Percentiles rank a stretch among this genome's conserved stretches.
These are phyloP conservation scores for Penicillium arizonense DNA, from an alignment of 495 filamentous ascomycete species.

Conservation along the genomic window DNA sequence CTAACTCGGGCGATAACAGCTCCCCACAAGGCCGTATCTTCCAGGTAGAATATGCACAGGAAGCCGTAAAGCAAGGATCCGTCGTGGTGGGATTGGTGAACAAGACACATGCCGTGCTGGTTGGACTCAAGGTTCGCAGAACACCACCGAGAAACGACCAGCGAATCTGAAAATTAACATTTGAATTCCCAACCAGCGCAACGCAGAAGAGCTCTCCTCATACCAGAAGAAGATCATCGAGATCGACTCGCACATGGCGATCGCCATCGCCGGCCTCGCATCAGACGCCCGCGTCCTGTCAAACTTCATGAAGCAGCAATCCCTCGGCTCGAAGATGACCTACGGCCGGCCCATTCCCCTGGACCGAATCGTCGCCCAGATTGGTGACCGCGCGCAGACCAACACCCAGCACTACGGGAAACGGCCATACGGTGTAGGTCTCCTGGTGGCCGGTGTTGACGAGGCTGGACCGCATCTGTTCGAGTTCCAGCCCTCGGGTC, in stretches of 20 bases:
- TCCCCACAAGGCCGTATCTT: slow-evolving; percentile 99
- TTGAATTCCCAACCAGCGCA: slow-evolving; percentile 60
- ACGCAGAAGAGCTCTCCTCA: slow-evolving; percentile 98
- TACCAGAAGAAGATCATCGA: slow-evolving; percentile 99
- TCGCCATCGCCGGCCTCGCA: slow-evolving; percentile 94
- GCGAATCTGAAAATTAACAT: slow-evolving; percentile 4
- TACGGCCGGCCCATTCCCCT: slow-evolving; percentile 91
- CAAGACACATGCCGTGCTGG: slow-evolving; percentile 96
- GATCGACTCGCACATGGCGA: slow-evolving; percentile 91
- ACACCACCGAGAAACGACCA: not conserved
- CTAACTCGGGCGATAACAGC: slow-evolving; percentile 48
- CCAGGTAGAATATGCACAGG: slow-evolving; percentile 97
- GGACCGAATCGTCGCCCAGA: slow-evolving; percentile 80
- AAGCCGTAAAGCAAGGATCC: slow-evolving; percentile 98
- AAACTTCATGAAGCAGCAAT: slow-evolving; percentile 99
- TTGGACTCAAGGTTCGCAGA: slow-evolving; percentile 83
- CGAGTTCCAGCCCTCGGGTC: slow-evolving; percentile 94
- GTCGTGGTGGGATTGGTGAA: slow-evolving; percentile 95
- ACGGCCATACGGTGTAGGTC: slow-evolving; percentile 92
- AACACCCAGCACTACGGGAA: slow-evolving; percentile 98
- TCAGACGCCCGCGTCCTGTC: slow-evolving; percentile 98
- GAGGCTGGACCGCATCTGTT: slow-evolving; percentile 91
- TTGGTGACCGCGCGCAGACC: slow-evolving; percentile 92
- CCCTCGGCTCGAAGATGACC: slow-evolving; percentile 88
- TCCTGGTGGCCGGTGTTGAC: slow-evolving; percentile 92